A percentile compares a stretch with the other conserved stretches of the same genome.
phyloP scores from a whole-genome alignment of 768 basidiomycete species.

The Baorangia bicolor region DNA sequence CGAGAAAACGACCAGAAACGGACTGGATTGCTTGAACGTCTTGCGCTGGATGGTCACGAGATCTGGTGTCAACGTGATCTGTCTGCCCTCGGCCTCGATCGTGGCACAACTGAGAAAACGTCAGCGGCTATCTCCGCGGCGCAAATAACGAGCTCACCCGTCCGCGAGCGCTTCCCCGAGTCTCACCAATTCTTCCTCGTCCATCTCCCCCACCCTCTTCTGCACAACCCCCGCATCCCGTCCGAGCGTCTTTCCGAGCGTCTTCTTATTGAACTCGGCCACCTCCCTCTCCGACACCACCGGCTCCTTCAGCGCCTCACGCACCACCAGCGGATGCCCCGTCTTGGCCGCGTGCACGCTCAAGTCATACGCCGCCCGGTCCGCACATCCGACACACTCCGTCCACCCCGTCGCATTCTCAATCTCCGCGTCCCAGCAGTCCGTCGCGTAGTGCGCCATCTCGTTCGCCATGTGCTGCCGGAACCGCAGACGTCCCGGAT shows the following conservation, averaged over 20 bases:
- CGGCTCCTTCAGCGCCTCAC: conserved; percentile 83
- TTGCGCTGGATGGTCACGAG: conserved; percentile 76
- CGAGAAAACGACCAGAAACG: conserved; percentile 26
- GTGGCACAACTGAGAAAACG: conserved; percentile 45
- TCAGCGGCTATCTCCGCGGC: conserved; percentile 11
- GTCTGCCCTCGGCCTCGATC: conserved; percentile 60
- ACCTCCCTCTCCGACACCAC: conserved; percentile 78
- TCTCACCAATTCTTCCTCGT: conserved; percentile 60
- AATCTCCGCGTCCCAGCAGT: conserved; percentile 99
- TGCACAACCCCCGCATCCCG: conserved; percentile 71
- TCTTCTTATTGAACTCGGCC: conserved; percentile 83
- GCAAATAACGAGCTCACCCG: conserved; percentile 49
- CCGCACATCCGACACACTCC: conserved; percentile 98
- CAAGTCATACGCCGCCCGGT: conserved; percentile 95
- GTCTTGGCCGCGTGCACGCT: conserved; percentile 86
- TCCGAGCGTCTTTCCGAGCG: conserved; percentile 85
- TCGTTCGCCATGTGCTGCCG: conserved; percentile 99
- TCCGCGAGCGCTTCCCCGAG: conserved; percentile 71
- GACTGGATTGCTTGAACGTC: conserved; percentile 85
- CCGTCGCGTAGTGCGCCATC: conserved; percentile 99
- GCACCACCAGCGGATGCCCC: conserved; percentile 80
- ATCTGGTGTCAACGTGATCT: conserved; percentile 70
- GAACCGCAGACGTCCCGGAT: conserved; percentile 82
- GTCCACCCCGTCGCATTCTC: conserved; percentile 87
- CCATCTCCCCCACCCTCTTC: conserved; percentile 62